Base-by-base conservation (phyloP, 1,284 basidiomycete genomes). In the Apiotrichum akiyoshidainum region DNA sequence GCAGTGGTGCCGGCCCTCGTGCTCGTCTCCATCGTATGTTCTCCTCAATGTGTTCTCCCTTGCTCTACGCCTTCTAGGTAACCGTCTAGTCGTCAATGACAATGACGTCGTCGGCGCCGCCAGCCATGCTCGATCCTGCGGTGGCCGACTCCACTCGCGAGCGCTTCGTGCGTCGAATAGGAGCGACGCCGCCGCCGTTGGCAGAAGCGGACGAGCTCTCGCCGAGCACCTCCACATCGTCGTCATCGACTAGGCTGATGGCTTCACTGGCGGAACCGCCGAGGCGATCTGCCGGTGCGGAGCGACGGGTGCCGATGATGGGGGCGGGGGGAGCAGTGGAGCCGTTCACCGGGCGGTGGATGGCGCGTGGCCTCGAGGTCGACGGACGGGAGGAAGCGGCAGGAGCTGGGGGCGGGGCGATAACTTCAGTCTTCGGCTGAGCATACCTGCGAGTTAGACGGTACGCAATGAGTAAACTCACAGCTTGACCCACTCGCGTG, bases 401-500 rank as follows among this genome's bases (percentile, higher is more conserved):
- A 13, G 50, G 13, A 6, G 54, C 37, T 14, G 60, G 44, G 12
- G 59, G 44, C 44, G 45, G 16, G 16, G 54, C 46, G 16, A 47
- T 21, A n/a, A 58, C 17, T 19, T 56, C 46, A 37, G 52, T 46
- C 55, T 67, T 66, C 8, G 69, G 69, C n/a, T 47, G 59, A 2
- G 73, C 73, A 54, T 69, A 73, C 49, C 71, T 72, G 52, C 3
- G 31, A 37, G 34, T 19, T 26, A 19, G 48, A 26, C n/a, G 5
- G 26, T 7, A 12, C 7, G 12, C 16, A 33, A 45, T 35, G 0
- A 16, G 16, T n/a, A 19, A 17, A 83, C 90, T 73, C 72, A 94
- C 91, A 90, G 89, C 83, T 89, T 86, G 73, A 91, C 91, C 91
- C 92, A 95, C 81, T 95, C 91, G 77, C 89, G 83, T 31, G 93